These are phyloP conservation scores for Penicillium sp. DNA, from an alignment of 2,329 filamentous ascomycete genomes.

Conservation along the genomic window DNA sequence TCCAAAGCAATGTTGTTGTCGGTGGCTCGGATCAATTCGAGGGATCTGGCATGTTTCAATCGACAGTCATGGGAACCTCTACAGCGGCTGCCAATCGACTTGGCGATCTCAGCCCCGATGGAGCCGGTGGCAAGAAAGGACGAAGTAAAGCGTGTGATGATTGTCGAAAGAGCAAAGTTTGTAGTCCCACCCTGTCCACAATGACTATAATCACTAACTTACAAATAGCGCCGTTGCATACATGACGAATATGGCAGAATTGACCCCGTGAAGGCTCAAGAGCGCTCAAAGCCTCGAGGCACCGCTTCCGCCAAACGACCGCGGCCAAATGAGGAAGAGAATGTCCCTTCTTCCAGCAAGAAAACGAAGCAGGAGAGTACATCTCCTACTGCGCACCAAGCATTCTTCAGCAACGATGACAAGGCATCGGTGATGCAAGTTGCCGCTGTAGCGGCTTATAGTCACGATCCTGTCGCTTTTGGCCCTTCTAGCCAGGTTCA, in stretches of 20 bases:
- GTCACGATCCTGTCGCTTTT: conserved; percentile 10
- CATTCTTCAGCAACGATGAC: conserved; percentile 20
- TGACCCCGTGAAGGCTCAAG: conserved; percentile 62
- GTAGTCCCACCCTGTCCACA: conserved; percentile 20
- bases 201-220: conserved; percentile 18
- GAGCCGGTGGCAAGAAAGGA: conserved; percentile 52
- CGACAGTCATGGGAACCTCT: conserved; percentile 28
- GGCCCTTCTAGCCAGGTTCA: conserved; percentile 8
- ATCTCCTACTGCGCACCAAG: conserved; percentile 25
- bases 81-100: conserved; percentile 25
- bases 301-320: conserved; percentile 56
- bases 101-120: conserved; percentile 34
- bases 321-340: conserved; percentile 43
- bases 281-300: conserved; percentile 59
- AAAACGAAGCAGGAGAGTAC: conserved; percentile 37
- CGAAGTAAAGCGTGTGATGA: conserved; percentile 64
- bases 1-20: conserved; percentile 26
- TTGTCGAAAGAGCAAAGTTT: conserved; percentile 66
- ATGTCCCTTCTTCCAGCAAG: conserved; percentile 25
- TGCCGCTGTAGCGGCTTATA: conserved; percentile 12
- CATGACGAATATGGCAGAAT: conserved; percentile 64
- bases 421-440: conserved; percentile 15
- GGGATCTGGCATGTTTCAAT: conserved; percentile 24
- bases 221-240: conserved; percentile 60
- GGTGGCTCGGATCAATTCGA: conserved; percentile 32